These are phyloP conservation scores for Dryadomyces quercivorus DNA, from an alignment of 2,329 filamentous ascomycete species.

Conservation along the genomic window DNA sequence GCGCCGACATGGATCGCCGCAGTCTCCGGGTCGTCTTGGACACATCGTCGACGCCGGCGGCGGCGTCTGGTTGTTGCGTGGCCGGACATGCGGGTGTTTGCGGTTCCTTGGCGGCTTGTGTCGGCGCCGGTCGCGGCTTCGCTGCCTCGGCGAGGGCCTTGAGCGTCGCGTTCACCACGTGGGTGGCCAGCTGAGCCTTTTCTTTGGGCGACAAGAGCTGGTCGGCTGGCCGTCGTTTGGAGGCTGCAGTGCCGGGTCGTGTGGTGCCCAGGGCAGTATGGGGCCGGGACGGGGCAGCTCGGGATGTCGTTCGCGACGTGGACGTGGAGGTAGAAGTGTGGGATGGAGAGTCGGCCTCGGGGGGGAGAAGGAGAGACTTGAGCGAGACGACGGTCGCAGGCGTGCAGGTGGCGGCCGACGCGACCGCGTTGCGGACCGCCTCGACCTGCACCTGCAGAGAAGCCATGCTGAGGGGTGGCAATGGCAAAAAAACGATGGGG, in stretches of 20 bases:
- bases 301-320: conserved; percentile 12
- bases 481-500: not conserved
- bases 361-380: conserved; percentile 30
- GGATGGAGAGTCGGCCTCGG: conserved; percentile 16
- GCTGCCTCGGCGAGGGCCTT: conserved; percentile 57
- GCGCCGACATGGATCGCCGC: conserved; percentile 42
- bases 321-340: not conserved
- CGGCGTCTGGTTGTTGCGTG: not conserved
- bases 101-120: conserved; percentile 14
- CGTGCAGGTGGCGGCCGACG: conserved; percentile 34
- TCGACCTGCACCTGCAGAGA: conserved; percentile 27
- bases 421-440: conserved; percentile 32
- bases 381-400: conserved; percentile 30
- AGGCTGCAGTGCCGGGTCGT: conserved; percentile 15
- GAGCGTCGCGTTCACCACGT: conserved; percentile 58
- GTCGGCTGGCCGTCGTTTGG: conserved; percentile 11
- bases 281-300: conserved; percentile 12
- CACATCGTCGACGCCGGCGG: not conserved
- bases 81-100: not conserved
- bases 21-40: conserved; percentile 16
- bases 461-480: conserved; percentile 19
- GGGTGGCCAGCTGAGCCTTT: conserved; percentile 55
- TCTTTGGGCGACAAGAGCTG: conserved; percentile 39
- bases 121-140: conserved; percentile 30
- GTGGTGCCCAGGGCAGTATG: conserved; percentile 10